Base-by-base conservation (phyloP, 2,329 filamentous ascomycete genomes). In the Didymella sp. region DNA sequence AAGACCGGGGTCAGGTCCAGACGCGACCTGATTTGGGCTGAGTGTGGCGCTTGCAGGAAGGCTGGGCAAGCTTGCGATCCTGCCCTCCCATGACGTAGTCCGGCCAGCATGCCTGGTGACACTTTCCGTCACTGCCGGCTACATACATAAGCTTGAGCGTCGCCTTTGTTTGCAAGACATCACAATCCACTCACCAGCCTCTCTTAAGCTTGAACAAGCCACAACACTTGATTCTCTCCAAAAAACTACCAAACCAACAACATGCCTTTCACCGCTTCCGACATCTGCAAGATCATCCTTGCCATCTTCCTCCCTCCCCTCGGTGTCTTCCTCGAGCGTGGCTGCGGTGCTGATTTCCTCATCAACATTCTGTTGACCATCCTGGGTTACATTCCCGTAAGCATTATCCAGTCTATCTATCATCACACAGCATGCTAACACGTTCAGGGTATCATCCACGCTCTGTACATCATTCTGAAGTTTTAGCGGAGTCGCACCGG, bases 261-360 rank as follows among this genome's bases (percentile, higher is more conserved):
- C 2, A 87, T 86, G 84, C 78, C 84, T 79, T 85, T 86, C 81
- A 86, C 84, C 69, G 82, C 81, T 71, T 89, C 87, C 76, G 88
- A 91, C 76, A 87, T 90, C 80, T 87, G 87, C 86, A 90, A 90
- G 82, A 89, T 90, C 83, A 85, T 96, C 80, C 85, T 96, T 81
- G 92, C 92, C 83, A 83, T 96, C 83, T 82, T 96, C 81, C 87
- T 96, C 65, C 92, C 92, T 55, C 92, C 92, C 76, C 81, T 96
- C 53, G 92, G 92, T 82, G 92, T 96, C 77, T 95, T 96, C 85
- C 90, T 96, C 68, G 92, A 96, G 88, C 87, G 89, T 69, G 92
- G 92, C 72, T 96, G 92, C 81, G 89, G 89, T 75, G 87, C 88
- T 67, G 91, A 96, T 76, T 83, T 96, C 73, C 83, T 94, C 79